phyloP scores from a whole-genome alignment of 768 basidiomycete species.

The Suillus tomentosus region DNA sequence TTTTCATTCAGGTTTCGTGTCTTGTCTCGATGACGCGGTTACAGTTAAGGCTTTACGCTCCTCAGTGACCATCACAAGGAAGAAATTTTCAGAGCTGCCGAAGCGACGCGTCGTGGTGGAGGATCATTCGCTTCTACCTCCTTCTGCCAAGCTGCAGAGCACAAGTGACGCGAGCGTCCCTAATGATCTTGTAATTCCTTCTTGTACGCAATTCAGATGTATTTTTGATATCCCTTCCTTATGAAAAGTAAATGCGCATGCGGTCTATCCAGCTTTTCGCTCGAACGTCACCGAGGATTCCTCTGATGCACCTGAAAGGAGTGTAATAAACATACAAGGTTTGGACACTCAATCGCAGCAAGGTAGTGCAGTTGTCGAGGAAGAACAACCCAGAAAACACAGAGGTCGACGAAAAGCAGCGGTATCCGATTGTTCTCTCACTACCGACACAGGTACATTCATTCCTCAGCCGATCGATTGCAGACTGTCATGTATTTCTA shows the following conservation, averaged over 20 bases:
- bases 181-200: conserved; percentile 6
- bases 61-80: conserved; percentile 40
- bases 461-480: not conserved
- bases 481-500: not conserved
- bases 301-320: not conserved
- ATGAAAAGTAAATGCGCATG: not conserved
- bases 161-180: not conserved
- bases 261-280: not conserved
- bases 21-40: conserved; percentile 7
- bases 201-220: conserved; percentile 9
- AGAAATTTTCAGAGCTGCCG: conserved; percentile 63
- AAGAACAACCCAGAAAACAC: not conserved
- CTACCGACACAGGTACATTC: not conserved
- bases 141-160: conserved; percentile 4
- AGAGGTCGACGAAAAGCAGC: not conserved
- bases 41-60: conserved; percentile 6
- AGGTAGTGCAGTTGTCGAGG: not conserved
- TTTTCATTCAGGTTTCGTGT: conserved; percentile 9
- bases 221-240: not conserved
- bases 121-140: not conserved
- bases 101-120: conserved; percentile 31
- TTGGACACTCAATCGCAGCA: not conserved
- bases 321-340: not conserved
- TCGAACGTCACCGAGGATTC: not conserved
- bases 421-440: not conserved